Evolutionary conservation across 768 basidiomycete genomes (phyloP).

Genomic region (Pleurotus pulmonarius): DNA sequence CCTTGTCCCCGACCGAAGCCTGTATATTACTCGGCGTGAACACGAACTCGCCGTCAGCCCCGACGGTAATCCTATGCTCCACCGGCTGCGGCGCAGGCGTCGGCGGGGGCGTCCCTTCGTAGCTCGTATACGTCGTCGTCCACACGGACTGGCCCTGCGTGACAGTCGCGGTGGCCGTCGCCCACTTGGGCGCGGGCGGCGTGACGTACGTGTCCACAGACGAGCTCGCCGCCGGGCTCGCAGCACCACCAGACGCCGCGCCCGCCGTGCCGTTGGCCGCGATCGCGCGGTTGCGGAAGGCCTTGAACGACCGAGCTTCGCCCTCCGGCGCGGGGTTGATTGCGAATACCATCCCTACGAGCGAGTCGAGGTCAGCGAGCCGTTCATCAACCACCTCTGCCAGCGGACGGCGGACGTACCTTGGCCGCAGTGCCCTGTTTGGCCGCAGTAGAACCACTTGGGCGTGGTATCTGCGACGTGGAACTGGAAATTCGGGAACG

Average conservation of each 20-base stretch:
- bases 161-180: constrained; percentile 29
- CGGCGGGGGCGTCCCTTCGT: constrained; percentile 16
- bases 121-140: constrained; percentile 25
- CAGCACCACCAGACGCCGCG: constrained; percentile 7
- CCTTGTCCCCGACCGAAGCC: constrained; percentile 19
- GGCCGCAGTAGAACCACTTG: constrained; percentile 27
- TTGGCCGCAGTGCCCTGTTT: constrained; percentile 20
- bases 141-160: constrained; percentile 17
- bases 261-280: constrained; percentile 14
- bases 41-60: constrained; percentile 12
- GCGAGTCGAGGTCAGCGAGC: constrained; percentile 16
- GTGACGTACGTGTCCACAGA: constrained; percentile 16
- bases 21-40: constrained; percentile 16
- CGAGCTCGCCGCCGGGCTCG: constrained; percentile 2
- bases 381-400: constrained; percentile 29
- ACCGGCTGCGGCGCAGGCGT: constrained; percentile 12
- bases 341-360: constrained; percentile 47
- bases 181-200: constrained; percentile 18
- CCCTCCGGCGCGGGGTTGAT: constrained; percentile 35
- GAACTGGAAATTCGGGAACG: constrained; percentile 16
- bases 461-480: constrained; percentile 18
- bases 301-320: constrained; percentile 25
- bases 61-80: constrained; percentile 16
- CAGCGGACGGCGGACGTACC: neutral
- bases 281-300: constrained; percentile 37